A percentile compares a stretch with the other conserved stretches of the same genome.
Evolutionary conservation across 2,329 filamentous ascomycete genomes (phyloP).

Genomic region (Monosporascus sp.): DNA sequence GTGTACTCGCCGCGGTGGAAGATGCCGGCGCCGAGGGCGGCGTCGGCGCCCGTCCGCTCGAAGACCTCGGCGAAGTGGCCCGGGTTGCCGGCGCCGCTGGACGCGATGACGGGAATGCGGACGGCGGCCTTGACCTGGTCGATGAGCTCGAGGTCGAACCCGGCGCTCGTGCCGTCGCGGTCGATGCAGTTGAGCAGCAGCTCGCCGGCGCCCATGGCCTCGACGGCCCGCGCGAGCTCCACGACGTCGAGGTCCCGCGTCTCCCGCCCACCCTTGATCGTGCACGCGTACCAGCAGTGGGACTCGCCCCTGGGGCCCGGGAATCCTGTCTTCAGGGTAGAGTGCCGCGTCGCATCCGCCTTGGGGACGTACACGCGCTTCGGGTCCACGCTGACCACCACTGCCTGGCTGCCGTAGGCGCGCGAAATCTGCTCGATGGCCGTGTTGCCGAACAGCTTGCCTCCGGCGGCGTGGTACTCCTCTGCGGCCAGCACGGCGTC

Average conservation of each 20-base stretch:
- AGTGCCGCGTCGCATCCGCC: slow-evolving; percentile 64
- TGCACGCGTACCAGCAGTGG: slow-evolving; percentile 96
- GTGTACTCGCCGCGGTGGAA: slow-evolving; percentile 96
- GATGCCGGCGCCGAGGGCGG: slow-evolving; percentile 92
- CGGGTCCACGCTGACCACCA: slow-evolving; percentile 92
- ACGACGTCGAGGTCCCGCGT: slow-evolving; percentile 91
- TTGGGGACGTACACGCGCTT: slow-evolving; percentile 82
- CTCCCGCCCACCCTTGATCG: slow-evolving; percentile 90
- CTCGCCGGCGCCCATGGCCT: slow-evolving; percentile 93
- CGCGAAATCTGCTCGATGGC: slow-evolving; percentile 93
- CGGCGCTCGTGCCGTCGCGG: slow-evolving; percentile 88
- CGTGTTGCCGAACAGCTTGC: slow-evolving; percentile 69
- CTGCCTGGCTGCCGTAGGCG: slow-evolving; percentile 93
- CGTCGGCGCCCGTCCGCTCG: slow-evolving; percentile 77
- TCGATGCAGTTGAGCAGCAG: slow-evolving; percentile 97
- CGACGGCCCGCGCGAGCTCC: slow-evolving; percentile 80
- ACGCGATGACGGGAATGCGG: slow-evolving; percentile 91
- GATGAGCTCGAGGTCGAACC: slow-evolving; percentile 92
- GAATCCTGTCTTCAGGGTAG: slow-evolving; percentile 62
- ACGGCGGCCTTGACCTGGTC: slow-evolving; percentile 80
- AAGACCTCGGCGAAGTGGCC: slow-evolving; percentile 91
- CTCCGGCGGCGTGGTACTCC: slow-evolving; percentile 71
- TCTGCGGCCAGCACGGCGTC: slow-evolving; percentile 92
- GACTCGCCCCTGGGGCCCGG: slow-evolving; percentile 71
- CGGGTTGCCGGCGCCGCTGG: slow-evolving; percentile 84